Evolutionary conservation across 2,329 filamentous ascomycete species (phyloP).

Genomic region (Paecilomyces sp.): DNA sequence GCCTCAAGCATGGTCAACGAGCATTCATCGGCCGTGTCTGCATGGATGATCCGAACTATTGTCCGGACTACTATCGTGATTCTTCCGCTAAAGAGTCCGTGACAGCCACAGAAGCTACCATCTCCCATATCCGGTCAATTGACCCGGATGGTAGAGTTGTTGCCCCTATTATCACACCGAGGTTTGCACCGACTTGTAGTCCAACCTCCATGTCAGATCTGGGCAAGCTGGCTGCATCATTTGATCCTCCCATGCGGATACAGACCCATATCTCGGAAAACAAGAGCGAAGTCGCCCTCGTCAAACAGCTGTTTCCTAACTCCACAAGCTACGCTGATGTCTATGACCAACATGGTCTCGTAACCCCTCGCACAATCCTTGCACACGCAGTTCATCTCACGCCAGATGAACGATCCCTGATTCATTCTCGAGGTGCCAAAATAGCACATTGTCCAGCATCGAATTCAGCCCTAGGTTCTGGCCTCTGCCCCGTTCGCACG

Average conservation of each 20-base stretch:
- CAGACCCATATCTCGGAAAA: constrained; percentile 94
- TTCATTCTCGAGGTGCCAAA: constrained; percentile 56
- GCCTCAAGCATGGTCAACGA: constrained; percentile 70
- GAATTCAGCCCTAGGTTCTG: constrained; percentile 76
- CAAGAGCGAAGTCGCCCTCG: constrained; percentile 62
- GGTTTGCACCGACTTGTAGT: constrained; percentile 54
- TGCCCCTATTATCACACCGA: constrained; percentile 69
- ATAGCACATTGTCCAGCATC: constrained; percentile 82
- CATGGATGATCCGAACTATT: constrained; percentile 67
- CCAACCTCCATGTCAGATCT: constrained; percentile 53
- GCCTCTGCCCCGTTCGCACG: constrained; percentile 66
- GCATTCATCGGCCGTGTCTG: constrained; percentile 91
- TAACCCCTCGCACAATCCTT: constrained; percentile 68
- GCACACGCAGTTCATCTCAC: constrained; percentile 78
- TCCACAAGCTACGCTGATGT: constrained; percentile 62
- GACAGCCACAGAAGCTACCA: constrained; percentile 49
- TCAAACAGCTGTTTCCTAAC: constrained; percentile 61
- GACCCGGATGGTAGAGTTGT: constrained; percentile 61
- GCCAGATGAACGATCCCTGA: constrained; percentile 57
- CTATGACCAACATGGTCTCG: constrained; percentile 66
- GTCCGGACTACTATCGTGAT: constrained; percentile 75
- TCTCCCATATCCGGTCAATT: constrained; percentile 58
- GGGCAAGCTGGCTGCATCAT: constrained; percentile 56
- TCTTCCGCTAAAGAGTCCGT: constrained; percentile 54
- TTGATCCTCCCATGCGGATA: constrained; percentile 52